These are phyloP conservation scores for Pleurotus tuber-regium DNA, from an alignment of 768 basidiomycete species.

Conservation along the genomic window DNA sequence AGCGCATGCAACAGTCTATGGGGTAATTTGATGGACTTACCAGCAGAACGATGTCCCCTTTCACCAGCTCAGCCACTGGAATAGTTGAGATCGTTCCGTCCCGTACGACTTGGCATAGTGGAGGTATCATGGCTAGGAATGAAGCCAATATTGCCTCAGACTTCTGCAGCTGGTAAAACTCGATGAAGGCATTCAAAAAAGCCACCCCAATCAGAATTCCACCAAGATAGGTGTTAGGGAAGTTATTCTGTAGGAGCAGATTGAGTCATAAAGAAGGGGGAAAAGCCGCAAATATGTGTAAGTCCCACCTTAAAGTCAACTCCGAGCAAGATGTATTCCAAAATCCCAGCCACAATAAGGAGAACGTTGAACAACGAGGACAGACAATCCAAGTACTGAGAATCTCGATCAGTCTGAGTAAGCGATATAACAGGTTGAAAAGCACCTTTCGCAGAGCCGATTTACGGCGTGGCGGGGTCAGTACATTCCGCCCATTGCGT, in stretches of 20 bases:
- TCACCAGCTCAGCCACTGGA: conserved; percentile 61
- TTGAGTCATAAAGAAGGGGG: conserved; percentile 13
- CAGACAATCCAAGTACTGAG: conserved; percentile 62
- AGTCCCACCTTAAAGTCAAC: conserved; percentile 52
- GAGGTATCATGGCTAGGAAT: conserved; percentile 74
- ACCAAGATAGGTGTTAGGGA: conserved; percentile 66
- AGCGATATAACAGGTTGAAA: conserved; percentile 12
- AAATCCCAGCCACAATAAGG: conserved; percentile 60
- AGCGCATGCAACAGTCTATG: background rate
- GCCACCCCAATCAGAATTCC: conserved; percentile 67
- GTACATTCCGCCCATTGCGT: conserved; percentile 56
- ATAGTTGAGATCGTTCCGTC: conserved; percentile 52
- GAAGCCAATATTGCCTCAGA: conserved; percentile 71
- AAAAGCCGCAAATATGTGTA: background rate
- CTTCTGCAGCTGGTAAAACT: conserved; percentile 72
- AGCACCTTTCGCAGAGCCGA: conserved; percentile 61
- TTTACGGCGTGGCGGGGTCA: conserved; percentile 68
- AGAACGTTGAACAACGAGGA: conserved; percentile 66
- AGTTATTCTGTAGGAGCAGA: conserved; percentile 44
- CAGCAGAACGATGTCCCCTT: conserved; percentile 63
- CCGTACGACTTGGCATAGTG: conserved; percentile 61
- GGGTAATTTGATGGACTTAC: conserved; percentile 33
- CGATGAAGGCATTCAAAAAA: conserved; percentile 68
- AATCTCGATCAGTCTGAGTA: conserved; percentile 6
- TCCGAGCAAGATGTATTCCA: conserved; percentile 64